phyloP scores from a whole-genome alignment of 139 green algal species.

The Closterium sp. region DNA sequence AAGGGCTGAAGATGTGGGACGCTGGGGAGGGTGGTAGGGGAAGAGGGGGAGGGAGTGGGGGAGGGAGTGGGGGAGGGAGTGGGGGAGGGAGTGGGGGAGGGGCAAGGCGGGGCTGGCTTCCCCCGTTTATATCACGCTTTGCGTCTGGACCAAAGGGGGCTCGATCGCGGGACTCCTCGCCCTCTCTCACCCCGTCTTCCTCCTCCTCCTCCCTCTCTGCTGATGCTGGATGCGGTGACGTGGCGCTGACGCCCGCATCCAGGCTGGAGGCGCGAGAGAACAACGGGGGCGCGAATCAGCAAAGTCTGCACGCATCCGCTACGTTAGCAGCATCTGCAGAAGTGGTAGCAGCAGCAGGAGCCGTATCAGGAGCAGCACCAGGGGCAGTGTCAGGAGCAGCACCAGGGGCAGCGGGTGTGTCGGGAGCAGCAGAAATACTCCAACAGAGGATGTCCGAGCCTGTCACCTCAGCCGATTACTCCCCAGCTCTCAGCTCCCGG shows the following conservation, averaged over 20 bases:
- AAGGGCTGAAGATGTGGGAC: not conserved
- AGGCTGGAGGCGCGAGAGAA: constrained; percentile 5
- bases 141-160: not conserved
- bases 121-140: not conserved
- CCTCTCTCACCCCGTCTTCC: not conserved
- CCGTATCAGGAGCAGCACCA: not conserved
- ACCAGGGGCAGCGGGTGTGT: not conserved
- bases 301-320: not conserved
- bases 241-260: not conserved
- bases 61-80: not conserved
- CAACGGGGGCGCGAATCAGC: not conserved
- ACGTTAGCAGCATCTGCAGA: not conserved
- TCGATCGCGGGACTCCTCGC: not conserved
- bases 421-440: not conserved
- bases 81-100: not conserved
- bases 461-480: not conserved
- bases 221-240: not conserved
- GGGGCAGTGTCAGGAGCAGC: not conserved
- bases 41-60: not conserved
- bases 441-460: not conserved
- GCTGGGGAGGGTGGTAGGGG: not conserved
- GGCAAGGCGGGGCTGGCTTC: not conserved
- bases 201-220: not conserved
- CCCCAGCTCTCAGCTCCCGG: not conserved
- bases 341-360: not conserved